Base-by-base conservation (phyloP, 2,329 filamentous ascomycete species). In the Fusarium sp. region DNA sequence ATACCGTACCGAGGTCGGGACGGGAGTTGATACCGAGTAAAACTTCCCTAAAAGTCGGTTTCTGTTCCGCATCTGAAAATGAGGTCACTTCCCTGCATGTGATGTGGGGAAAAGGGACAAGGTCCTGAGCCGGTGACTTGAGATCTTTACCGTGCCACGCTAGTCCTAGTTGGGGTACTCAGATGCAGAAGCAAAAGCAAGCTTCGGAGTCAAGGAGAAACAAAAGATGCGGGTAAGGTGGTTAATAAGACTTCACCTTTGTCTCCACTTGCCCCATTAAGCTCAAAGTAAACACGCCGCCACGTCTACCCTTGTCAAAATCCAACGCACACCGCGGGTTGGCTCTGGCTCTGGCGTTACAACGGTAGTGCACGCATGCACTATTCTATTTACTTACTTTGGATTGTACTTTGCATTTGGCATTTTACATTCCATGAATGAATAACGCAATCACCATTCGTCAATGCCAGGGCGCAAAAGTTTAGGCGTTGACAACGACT, bases 391-490 rank as follows among this genome's bases (percentile, higher is more conserved):
- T 31, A 33, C 31, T 33, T 8, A 51, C 35, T 25, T 29, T 50
- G 47, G 13, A 50, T 18, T 29, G 20, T 58, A 33, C 13, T 49
- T 39, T 41, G 48, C 43, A 54, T 31, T 47, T 54, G n/a, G n/a
- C 39, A 45, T 46, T 50, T 64, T 63, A 54, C 65, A 67, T 70
- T 66, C 66, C 71, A 70, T 69, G 65, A 69, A 58, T 64, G 51
- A 63, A 59, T 54, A 60, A 63, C 37, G 50, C 43, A 33, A 63
- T 33, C 39, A 60, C 55, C 58, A 51, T 51, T 55, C 58, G 69
- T 70, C 74, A 71, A 78, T 78, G 76, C 69, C 71, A 67, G 70
- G 69, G 72, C 72, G 67, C 63, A 69, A 65, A 45, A 68, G 70
- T 40, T 64, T 70, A 63, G 69, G 65, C 57, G 41, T 51, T 54